Evolutionary conservation across 1,139 yeast species (phyloP), one percentile per base, ranked within the genome.

Genomic region (Blastobotrys illinoisensis): DNA sequence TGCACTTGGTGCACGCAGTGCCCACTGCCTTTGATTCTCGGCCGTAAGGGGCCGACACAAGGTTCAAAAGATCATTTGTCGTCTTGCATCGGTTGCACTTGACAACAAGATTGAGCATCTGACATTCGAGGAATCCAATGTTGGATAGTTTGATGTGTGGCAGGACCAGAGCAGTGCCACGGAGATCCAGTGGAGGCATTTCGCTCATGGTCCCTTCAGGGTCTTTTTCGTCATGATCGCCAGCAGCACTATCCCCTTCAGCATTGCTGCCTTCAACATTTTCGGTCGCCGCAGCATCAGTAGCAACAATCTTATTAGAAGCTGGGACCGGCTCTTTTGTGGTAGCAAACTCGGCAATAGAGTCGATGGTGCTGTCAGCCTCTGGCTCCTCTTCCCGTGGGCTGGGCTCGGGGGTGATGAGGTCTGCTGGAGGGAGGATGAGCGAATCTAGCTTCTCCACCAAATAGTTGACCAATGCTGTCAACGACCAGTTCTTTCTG

Each of bases 31-130:
- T 71, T 6, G 72, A 64, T 21, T 68, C 70, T 44, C 66, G 62
- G 2, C 73, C 74, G 57, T 70, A 71, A 13, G 72, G 72, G 2
- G 69, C 73, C 16, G 73, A 64, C n/a, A 62, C 62, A 26, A 71
- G 51, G 50, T 68, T 67, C 44, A 59, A 58, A 49, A 72, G 54
- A 47, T 73, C 75, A 49, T 69, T 71, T 26, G 59, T 58, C 4
- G 71, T 63, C 57, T 72, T 70, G 63, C 78, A 74, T 18, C 74
- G 64, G 18, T 62, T 65, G 56, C 78, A 74, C 44, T 64, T 66
- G 44, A 74, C 71, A 19, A 68, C 67, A 19, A 74, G 54, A 47
- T 69, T 69, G 48, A 74, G 61, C 13, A 68, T 55, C 21, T 65
- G 63, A 40, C 72, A 66, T 53, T 74, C 75, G 24, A 71, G 62